Conservation (phyloP, 441 rosid genomes). For the Brassica hybrid region DNA sequence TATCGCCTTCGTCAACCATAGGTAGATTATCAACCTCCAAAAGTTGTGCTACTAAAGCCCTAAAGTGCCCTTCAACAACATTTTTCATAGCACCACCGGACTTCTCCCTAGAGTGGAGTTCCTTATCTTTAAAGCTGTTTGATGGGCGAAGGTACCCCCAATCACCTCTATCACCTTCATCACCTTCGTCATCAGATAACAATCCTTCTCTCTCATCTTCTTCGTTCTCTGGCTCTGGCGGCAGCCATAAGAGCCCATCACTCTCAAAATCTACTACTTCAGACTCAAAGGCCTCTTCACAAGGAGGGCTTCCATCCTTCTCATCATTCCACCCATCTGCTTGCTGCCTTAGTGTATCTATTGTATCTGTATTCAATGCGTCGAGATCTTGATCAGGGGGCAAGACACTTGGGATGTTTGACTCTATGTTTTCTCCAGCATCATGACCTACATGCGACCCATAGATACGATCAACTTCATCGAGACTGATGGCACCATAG, state of each 20-base stretch:
- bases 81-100: slow-evolving; percentile 69
- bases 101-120: slow-evolving; percentile 56
- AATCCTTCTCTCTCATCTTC: slow-evolving; percentile 73
- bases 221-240: slow-evolving; percentile 81
- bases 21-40: slow-evolving; percentile 72
- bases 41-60: slow-evolving; percentile 80
- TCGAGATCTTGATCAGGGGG: slow-evolving; percentile 51
- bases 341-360: slow-evolving; percentile 44
- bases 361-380: slow-evolving; percentile 42
- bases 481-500: slow-evolving; percentile 49
- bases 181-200: slow-evolving; percentile 54
- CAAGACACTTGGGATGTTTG: slow-evolving; percentile 40
- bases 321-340: slow-evolving; percentile 54
- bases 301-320: slow-evolving; percentile 38
- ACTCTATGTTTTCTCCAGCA: slow-evolving; percentile 45
- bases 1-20: slow-evolving; percentile 54
- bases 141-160: slow-evolving; percentile 71
- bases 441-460: slow-evolving; percentile 49
- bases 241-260: slow-evolving; percentile 65
- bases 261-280: slow-evolving; percentile 75
- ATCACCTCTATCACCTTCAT: slow-evolving; percentile 67
- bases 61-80: slow-evolving; percentile 78
- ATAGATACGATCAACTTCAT: slow-evolving; percentile 47
- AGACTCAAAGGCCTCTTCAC: slow-evolving; percentile 47
- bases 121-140: slow-evolving; percentile 65